phyloP scores from a whole-genome alignment of 441 rosid species.

The Brassica hybrid region DNA sequence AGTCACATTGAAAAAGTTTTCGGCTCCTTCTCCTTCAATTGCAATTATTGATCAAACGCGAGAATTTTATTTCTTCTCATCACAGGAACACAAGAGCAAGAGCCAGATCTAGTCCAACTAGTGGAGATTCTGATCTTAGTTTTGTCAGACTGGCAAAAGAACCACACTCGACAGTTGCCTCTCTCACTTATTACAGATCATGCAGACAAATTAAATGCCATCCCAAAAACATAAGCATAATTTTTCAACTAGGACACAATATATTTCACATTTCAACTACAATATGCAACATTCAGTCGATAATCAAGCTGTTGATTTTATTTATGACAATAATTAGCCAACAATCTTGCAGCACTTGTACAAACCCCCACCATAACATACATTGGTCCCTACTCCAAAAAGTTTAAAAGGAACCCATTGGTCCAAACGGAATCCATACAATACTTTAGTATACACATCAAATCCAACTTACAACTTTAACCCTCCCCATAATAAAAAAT shows the following conservation, averaged over 20 bases:
- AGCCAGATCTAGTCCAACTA: slow-evolving; percentile 36
- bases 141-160: slow-evolving; percentile 28
- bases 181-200: slow-evolving; percentile 37
- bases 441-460: slow-evolving; percentile 43
- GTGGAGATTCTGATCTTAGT: slow-evolving; percentile 25
- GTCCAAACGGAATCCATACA: slow-evolving; percentile 35
- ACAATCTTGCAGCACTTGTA: slow-evolving; percentile 28
- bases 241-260: slow-evolving; percentile 25
- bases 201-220: slow-evolving; percentile 37
- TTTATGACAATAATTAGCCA: slow-evolving; percentile 11
- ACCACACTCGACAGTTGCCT: slow-evolving; percentile 11
- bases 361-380: slow-evolving; percentile 33
- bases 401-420: slow-evolving; percentile 28
- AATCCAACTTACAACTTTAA: slow-evolving; percentile 39
- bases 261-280: background rate
- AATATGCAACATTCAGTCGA: background rate
- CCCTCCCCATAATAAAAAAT: slow-evolving; percentile 33
- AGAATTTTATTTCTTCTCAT: slow-evolving; percentile 4
- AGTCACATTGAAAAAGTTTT: slow-evolving; percentile 17
- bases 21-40: slow-evolving; percentile 24
- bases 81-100: slow-evolving; percentile 28
- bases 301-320: slow-evolving; percentile 27
- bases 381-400: slow-evolving; percentile 43
- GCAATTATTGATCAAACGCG: slow-evolving; percentile 31
- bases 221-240: slow-evolving; percentile 22